Evolutionary conservation across 352 stramenopile species (phyloP), one percentile per base, ranked within the genome.

Genomic region (Thraustochytrium sp.): DNA sequence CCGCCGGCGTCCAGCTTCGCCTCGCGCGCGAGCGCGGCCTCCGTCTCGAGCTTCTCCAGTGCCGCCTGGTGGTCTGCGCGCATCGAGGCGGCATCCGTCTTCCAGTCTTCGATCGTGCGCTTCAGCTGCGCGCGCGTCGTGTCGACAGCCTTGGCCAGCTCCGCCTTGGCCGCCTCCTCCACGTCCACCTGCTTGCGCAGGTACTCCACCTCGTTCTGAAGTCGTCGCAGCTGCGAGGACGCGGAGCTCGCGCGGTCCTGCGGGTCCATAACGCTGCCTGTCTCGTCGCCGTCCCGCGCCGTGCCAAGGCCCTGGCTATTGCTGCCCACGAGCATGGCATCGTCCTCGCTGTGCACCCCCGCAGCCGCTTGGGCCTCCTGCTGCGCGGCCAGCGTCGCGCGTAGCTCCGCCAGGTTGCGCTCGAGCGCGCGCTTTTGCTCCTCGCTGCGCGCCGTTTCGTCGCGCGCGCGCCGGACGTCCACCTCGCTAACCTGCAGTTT

Each of bases 41-140:
- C 68, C 5, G 13, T 44, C 40, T 80, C 44, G 29, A n/a, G 44
- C 16, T 53, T 13, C 2, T 61, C 42, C 68, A 55, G 38, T 8
- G 18, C 49, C 4, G 76, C 29, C 4, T 44, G 48, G 40, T 55
- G 34, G 21, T 80, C 44, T 0, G 42, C 26, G 26, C 36, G 48
- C 13, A 55, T 34, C 4, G 68, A 23, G 1, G 48, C 13, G 11
- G 42, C 53, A 34, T 80, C 68, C 5, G 53, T 23, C 38, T 80
- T 80, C 68, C 68, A 80, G 68, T 80, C 68, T 13, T 80, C 68
- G n/a, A 53, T 80, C 8, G 31, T 55, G 26, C 76, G 26, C 13
- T 16, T 9, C 5, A 80, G 51, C 53, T 80, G 68, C 16, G 68
- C 53, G 21, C 53, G 46, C 31, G 46, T 72, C 11, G 31, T 61